Percentiles rank a stretch among this genome's conserved stretches.
phyloP scores from a whole-genome alignment of 257 asterid species.

The Mitragyna speciosa region DNA sequence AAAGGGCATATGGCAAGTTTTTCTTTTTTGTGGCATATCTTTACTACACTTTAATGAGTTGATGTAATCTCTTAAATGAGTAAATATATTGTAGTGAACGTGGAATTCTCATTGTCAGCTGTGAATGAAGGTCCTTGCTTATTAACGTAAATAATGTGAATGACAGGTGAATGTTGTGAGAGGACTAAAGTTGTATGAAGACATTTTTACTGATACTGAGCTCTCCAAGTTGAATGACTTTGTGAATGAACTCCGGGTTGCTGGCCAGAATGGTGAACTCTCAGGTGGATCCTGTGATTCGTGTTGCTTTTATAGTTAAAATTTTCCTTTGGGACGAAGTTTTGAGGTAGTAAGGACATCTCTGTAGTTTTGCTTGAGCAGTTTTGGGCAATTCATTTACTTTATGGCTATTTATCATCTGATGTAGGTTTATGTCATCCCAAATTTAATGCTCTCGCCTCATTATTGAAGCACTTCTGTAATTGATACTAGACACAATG shows the following conservation, averaged over 20 bases:
- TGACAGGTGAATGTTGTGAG: conserved; percentile 88
- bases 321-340: conserved; percentile 76
- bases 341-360: conserved; percentile 74
- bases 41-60: background rate
- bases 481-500: background rate
- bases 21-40: background rate
- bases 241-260: conserved; percentile 80
- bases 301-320: conserved; percentile 81
- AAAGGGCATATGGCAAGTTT: conserved; percentile 87
- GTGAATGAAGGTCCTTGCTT: background rate
- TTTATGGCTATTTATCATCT: conserved; percentile 26
- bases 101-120: background rate
- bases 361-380: conserved; percentile 69
- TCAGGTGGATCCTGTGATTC: conserved; percentile 95
- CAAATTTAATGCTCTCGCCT: background rate
- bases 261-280: conserved; percentile 98
- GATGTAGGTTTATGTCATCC: background rate
- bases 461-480: background rate
- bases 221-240: conserved; percentile 76
- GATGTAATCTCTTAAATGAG: background rate
- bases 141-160: conserved; percentile 10
- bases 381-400: conserved; percentile 66
- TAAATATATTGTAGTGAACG: background rate
- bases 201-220: conserved; percentile 67
- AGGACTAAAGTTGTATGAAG: conserved; percentile 91